Evolutionary conservation across 371 early-diverging fungal genomes (phyloP), one percentile per base, ranked within the genome.

Genomic region (Catenaria anguillulae): DNA sequence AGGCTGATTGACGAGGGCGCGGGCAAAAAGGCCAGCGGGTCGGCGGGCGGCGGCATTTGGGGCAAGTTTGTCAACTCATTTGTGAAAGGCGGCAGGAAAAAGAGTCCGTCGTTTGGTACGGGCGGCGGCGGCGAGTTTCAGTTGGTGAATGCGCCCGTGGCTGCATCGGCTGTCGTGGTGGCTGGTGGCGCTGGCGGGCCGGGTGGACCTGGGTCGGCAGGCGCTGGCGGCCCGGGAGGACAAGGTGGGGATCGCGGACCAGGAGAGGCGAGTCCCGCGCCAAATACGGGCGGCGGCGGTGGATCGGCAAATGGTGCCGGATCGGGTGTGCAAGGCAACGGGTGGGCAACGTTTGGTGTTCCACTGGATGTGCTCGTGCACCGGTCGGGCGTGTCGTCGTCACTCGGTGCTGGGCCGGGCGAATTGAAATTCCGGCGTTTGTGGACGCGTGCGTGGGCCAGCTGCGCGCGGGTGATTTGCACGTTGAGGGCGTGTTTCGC

Each of bases 401-500:
- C 78, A 13, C 68, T 91, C n/a, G 89, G 88, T 0, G 79, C 85
- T 8, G 86, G 0, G 87, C 88, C 21, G 82, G 82, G 29, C 73
- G 82, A n/a, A 76, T 56, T 36, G 63, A 85, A 37, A 83, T 95
- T 24, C 97, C 97, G 33, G 73, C 78, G 55, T 85, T 95, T 70
- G 75, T 95, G 40, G 66, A 84, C 93, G 17, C 24, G 24, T 50
- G 46, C 24, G 19, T 26, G 33, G 15, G 50, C 10, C 10, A 48
- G 33, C 33, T 55, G 34, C 56, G 35, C 60, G n/a, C 54, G 33
- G 29, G 67, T 87, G 90, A 94, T 65, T 76, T 97, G 79, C 76
- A 84, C 1, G 78, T 84, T 26, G 96, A 95, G 71, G 97, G 97
- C 1, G 85, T 95, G 4, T 97, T 97, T 77, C 84, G 97, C 62